These are phyloP conservation scores for Salinomyces thailandicus DNA, from an alignment of 2,329 filamentous ascomycete species.

Conservation along the genomic window DNA sequence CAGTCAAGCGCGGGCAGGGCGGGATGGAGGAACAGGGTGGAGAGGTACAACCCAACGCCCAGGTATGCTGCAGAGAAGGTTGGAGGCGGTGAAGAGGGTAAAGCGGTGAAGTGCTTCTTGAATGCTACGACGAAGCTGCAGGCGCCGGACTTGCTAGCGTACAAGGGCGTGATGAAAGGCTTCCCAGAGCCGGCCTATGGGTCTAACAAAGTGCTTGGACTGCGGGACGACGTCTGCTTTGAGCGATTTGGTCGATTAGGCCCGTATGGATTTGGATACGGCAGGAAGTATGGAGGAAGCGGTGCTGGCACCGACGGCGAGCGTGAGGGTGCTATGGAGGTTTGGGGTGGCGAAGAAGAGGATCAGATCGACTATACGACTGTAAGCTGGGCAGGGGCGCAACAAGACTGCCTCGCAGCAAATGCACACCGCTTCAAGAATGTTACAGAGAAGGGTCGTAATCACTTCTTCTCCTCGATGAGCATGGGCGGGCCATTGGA, in stretches of 20 bases:
- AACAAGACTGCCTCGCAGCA: conserved; percentile 59
- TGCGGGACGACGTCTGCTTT: conserved; percentile 82
- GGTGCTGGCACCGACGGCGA: conserved; percentile 82
- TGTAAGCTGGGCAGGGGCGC: conserved; percentile 69
- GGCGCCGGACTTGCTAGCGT: conserved; percentile 62
- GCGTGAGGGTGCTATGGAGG: conserved; percentile 63
- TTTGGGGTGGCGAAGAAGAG: conserved; percentile 54
- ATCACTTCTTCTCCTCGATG: conserved; percentile 34
- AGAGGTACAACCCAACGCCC: conserved; percentile 57
- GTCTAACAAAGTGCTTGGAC: conserved; percentile 69
- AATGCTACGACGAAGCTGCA: conserved; percentile 55
- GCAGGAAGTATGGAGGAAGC: conserved; percentile 62
- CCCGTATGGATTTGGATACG: conserved; percentile 85
- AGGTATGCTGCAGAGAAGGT: conserved; percentile 43
- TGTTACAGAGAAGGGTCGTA: conserved; percentile 20
- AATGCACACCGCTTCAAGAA: conserved; percentile 60
- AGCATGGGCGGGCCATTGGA: conserved; percentile 17
- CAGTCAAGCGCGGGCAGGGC: not conserved
- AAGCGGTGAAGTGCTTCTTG: conserved; percentile 67
- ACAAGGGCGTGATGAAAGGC: conserved; percentile 66
- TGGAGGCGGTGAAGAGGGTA: conserved; percentile 26
- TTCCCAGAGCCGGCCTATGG: conserved; percentile 79
- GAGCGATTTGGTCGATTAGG: conserved; percentile 82
- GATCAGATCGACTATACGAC: conserved; percentile 66
- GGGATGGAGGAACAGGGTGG: conserved; percentile 13